Base-by-base conservation (phyloP, 1,284 basidiomycete genomes). In the Laetiporus sulphureus region DNA sequence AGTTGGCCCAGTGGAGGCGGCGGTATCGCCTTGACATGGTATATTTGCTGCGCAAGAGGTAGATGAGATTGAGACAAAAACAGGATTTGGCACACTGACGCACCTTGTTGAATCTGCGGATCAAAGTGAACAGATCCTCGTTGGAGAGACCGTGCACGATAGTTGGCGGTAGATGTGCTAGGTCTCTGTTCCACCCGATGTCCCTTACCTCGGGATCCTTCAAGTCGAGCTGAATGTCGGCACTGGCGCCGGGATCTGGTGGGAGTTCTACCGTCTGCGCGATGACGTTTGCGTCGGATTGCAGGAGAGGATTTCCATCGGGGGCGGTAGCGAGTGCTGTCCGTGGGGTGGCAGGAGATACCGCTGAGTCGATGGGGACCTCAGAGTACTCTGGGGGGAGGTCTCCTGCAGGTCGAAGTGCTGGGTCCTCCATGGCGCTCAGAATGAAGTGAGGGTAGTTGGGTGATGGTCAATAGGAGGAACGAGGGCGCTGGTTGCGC, bases 91-190 rank as follows among this genome's bases (percentile, higher is more conserved):
- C 15, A 15, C 3, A n/a, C n/a, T 29, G 24, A 23, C 51, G 12
- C 20, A 60, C 62, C 56, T 68, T 67, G 55, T 69, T 66, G 54
- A 71, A 71, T 6, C 68, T 55, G 32, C 68, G 52, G 4, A 69
- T 52, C n/a, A 69, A 54, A 30, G 59, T 56, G 57, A 65, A 71
- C 8, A 71, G 47, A 22, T 67, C 59, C 18, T 68, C 68, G 46
- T 69, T 69, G 36, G 58, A 49, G 25, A 67, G 46, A 3, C 66
- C 66, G 30, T 54, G 38, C 5, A 58, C 45, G 24, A 60, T 48
- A 6, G 44, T 36, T 20, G 50, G 46, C 5, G 42, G 56, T 15
- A 42, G 45, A 33, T 36, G 50, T n/a, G 16, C 42, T n/a, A 40
- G 47, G 41, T 48, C 43, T 7, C 45, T 46, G 20, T 54, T 48